A percentile compares a stretch with the other conserved stretches of the same genome.
Conservation (phyloP, 352 stramenopile genomes). For the Thalassiosira livingstoniorum region DNA sequence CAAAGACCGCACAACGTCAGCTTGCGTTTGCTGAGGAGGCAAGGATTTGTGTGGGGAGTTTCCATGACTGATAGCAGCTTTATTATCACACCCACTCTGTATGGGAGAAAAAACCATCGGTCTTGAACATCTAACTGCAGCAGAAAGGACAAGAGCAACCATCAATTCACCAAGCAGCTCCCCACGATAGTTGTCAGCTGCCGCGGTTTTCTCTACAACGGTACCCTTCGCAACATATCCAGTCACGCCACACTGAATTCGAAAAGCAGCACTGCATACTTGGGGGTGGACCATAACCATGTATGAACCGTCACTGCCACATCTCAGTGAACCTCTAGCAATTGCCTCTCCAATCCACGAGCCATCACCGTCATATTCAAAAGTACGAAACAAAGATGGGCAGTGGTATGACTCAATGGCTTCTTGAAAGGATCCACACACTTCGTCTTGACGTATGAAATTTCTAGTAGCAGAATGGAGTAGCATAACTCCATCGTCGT, state of each 20-base stretch:
- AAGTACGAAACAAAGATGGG: neutral
- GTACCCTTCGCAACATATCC: neutral
- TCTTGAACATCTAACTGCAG: neutral
- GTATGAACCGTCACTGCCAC: neutral
- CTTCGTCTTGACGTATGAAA: no score
- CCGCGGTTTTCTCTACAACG: neutral
- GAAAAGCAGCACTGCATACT: neutral
- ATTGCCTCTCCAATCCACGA: neutral
- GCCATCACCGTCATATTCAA: conserved; percentile 1
- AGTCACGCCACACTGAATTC: neutral
- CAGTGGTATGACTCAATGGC: neutral
- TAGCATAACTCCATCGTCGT: no score
- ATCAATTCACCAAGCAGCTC: neutral
- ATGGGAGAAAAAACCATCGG: neutral
- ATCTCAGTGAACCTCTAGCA: neutral
- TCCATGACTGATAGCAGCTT: no score
- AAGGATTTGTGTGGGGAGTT: no score
- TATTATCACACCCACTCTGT: neutral
- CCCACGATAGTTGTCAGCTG: neutral
- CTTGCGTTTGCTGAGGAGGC: no score
- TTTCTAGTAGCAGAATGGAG: no score
- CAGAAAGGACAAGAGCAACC: neutral
- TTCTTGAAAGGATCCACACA: no score
- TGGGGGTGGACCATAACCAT: neutral
- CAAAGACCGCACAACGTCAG: no score